Evolutionary conservation across 1,284 basidiomycete genomes (phyloP), one percentile per base, ranked within the genome.

Genomic region (Puccinia coronata): DNA sequence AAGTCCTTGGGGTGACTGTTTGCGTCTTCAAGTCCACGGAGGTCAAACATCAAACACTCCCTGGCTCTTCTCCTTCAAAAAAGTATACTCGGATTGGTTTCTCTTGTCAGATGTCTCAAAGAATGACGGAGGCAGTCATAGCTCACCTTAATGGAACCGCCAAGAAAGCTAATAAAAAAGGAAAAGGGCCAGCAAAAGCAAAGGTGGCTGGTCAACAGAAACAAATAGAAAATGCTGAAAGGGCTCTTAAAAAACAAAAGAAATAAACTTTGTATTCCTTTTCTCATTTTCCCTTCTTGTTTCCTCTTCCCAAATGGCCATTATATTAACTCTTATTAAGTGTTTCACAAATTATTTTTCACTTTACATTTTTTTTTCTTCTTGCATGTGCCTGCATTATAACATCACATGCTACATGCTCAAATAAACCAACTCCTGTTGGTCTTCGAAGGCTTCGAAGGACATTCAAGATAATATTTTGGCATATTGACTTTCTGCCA

Each of bases 51-150:
- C 61, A 65, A 25, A 65, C 20, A 39, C 28, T 65, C 14, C n/a
- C n/a, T 65, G 28, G 61, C 39, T 2, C 6, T 39, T 65, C 34
- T 9, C 61, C 34, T 20, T 65, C 61, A 39, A 34, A 39, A 1
- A 65, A 65, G 61, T 65, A 65, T 39, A 65, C 61, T 6, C n/a
- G 61, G 20, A 65, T 65, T 39, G 31, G 61, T 39, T 39, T 65
- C 23, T 65, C 61, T 39, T 65, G 61, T 28, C 61, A 65, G 39
- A 65, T 65, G 61, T 65, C 61, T 65, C 5, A 65, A 65, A 65
- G 14, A 39, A 65, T 65, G 20, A 28, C 31, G 5, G 16, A 65
- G n/a, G 61, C 61, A 8, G 61, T 65, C 1, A 34, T 65, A 5
- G 61, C 2, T 39, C n/a, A 65, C 31, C n/a, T 57, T 8, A 47